These are phyloP conservation scores for Saraca asoca DNA, from an alignment of 331 rosid genomes.

Conservation along the genomic window DNA sequence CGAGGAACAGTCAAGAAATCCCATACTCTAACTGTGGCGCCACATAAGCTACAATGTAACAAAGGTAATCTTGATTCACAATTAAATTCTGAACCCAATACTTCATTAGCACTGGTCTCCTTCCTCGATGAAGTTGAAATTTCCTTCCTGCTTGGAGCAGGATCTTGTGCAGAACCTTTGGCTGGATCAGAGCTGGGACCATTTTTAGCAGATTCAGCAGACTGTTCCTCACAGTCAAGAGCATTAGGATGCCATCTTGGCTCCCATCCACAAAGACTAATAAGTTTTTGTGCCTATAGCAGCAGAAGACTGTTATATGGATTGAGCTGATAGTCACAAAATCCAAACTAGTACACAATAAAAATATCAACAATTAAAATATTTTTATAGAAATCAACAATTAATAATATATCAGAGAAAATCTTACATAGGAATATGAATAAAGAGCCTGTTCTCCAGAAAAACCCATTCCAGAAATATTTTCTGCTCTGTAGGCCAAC, in stretches of 20 bases:
- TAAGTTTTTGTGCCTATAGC: conserved; percentile 82
- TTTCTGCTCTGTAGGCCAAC: conserved; percentile 61
- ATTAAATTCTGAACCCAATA: conserved; percentile 49
- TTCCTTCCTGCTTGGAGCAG: conserved; percentile 51
- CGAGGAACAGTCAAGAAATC: conserved; percentile 81
- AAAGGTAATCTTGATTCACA: conserved; percentile 79
- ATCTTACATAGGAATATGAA: conserved; percentile 70
- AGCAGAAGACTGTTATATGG: conserved; percentile 26
- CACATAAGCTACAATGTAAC: conserved; percentile 96
- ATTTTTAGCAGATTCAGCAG: conserved; percentile 97
- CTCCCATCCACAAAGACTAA: conserved; percentile 99
- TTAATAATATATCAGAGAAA: conserved; percentile 19
- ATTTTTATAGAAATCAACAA: not conserved
- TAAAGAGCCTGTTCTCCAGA: conserved; percentile 64
- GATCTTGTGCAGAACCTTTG: conserved; percentile 54
- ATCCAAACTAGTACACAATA: conserved; percentile 9
- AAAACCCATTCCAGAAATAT: conserved; percentile 54
- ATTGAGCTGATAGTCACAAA: conserved; percentile 29
- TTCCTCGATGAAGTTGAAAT: conserved; percentile 50
- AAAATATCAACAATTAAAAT: conserved; percentile 10
- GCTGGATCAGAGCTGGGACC: conserved; percentile 68
- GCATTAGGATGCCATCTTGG: conserved; percentile 88
- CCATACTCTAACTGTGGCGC: conserved; percentile 82
- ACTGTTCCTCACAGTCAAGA: conserved; percentile 94
- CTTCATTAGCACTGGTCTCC: conserved; percentile 46